phyloP scores from a whole-genome alignment of 2,329 filamentous ascomycete genomes.

The Davidsoniella virescens region DNA sequence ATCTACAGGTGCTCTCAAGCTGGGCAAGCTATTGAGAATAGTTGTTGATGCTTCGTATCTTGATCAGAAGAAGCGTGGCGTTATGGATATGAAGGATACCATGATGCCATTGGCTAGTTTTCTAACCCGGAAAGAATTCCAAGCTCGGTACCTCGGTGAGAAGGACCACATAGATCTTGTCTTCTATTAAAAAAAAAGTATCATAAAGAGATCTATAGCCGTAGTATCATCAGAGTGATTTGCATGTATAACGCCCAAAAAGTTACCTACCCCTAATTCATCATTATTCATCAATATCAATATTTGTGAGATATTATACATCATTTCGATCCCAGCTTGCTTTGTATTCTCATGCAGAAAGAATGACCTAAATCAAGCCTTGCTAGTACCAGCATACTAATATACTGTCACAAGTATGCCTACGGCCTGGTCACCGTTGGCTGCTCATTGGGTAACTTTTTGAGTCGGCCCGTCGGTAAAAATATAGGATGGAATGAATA shows the following conservation, averaged over 20 bases:
- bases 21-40: conserved; percentile 57
- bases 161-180: conserved; percentile 43
- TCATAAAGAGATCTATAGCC: background rate
- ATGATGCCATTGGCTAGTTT: conserved; percentile 65
- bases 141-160: conserved; percentile 47
- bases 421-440: too few relatives aligned
- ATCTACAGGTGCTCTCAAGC: conserved; percentile 44
- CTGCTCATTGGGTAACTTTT: too few relatives aligned
- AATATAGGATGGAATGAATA: too few relatives aligned
- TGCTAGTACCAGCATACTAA: too few relatives aligned
- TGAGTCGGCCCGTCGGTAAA: too few relatives aligned
- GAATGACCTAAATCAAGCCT: too few relatives aligned
- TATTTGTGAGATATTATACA: too few relatives aligned
- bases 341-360: too few relatives aligned
- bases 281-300: too few relatives aligned
- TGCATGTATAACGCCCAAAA: background rate
- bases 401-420: too few relatives aligned
- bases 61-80: conserved; percentile 82
- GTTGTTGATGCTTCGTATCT: conserved; percentile 86
- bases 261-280: background rate
- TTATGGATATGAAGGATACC: conserved; percentile 91
- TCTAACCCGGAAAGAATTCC: conserved; percentile 54
- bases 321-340: too few relatives aligned
- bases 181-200: conserved; percentile 40
- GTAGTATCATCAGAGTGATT: background rate